phyloP scores from a whole-genome alignment of 208 protist species.

The Trypanosoma boissoni region DNA sequence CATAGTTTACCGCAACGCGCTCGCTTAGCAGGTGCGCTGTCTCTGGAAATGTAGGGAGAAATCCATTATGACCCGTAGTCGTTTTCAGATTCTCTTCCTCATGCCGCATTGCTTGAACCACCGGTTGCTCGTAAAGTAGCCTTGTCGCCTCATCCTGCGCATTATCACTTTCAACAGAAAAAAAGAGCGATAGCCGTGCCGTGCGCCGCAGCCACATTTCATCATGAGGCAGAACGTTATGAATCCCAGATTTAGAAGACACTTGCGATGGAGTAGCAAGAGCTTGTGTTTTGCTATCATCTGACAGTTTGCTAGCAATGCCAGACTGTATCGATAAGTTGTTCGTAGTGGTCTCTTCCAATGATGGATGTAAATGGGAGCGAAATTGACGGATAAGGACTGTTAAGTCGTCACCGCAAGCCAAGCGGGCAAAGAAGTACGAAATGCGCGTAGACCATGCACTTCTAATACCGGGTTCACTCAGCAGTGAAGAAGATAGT shows the following conservation, averaged over 20 bases:
- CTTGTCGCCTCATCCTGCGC: slow-evolving; percentile 52
- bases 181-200: slow-evolving; percentile 46
- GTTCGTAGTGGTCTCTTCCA: too few species aligned
- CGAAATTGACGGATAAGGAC: slow-evolving; percentile 10
- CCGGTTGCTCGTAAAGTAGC: slow-evolving; percentile 38
- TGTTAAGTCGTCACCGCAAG: slow-evolving; percentile 17
- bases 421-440: slow-evolving; percentile 15
- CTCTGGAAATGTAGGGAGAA: slow-evolving; percentile 3
- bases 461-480: background rate
- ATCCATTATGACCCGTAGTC: background rate
- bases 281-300: too few species aligned
- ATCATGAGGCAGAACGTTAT: background rate
- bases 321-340: too few species aligned
- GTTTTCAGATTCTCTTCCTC: background rate
- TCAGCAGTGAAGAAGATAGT: background rate
- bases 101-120: background rate
- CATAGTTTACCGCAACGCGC: slow-evolving; percentile 19
- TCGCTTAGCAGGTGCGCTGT: slow-evolving; percentile 24
- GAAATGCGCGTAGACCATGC: background rate
- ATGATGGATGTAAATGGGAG: background rate
- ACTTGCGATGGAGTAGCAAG: too few species aligned
- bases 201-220: slow-evolving; percentile 1
- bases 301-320: too few species aligned
- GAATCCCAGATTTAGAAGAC: too few species aligned
- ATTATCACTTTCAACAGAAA: slow-evolving; percentile 51